Base-by-base conservation (phyloP, 2,329 filamentous ascomycete genomes). In the Xylariaceae sp. region DNA sequence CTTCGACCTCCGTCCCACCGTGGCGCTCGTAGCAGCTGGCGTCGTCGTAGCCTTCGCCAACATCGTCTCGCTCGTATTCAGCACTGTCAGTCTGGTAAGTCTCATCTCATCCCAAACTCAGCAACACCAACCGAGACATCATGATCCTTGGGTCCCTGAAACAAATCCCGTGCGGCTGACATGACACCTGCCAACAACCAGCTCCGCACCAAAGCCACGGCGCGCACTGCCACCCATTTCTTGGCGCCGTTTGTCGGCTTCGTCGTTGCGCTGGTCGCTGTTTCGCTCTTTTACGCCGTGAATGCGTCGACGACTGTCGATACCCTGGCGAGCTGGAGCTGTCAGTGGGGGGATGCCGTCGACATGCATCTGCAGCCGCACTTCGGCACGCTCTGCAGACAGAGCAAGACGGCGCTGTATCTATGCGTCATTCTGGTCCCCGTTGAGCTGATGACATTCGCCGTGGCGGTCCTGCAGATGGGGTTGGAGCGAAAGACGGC, bases 321-420 rank as follows among this genome's bases (percentile, higher is more conserved):
- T 68, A 83, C 82, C 5, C 72, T 87, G 9, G 76, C 85, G 67
- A 84, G 81, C 71, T 87, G 84, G 84, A 81, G 78, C 47, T 87
- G 84, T 71, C 82, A 82, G 63, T 87, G 84, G 84, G 72, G 73
- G 7, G 67, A 74, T 18, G 73, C 85, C n/a, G 17, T 18, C 17
- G 70, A 73, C 61, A 85, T 86, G 81, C 65, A 67, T 13, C 68
- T 73, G 41, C 72, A 78, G 62, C 83, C 85, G 35, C 75, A 82
- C 67, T 87, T 84, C 67, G 77, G 76, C 13, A 78, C 77, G 0
- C 72, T 87, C 53, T 87, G 84, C 72, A 76, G 72, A 61, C 78
- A 86, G 72, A 83, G 78, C 72, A 76, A 77, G 67, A 80, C 78
- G 3, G 80, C 77, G 1, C 70, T 86, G 34, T 81, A 80, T 64